Base-by-base conservation (phyloP, 306 rosid genomes). In the Quercus gilva region DNA sequence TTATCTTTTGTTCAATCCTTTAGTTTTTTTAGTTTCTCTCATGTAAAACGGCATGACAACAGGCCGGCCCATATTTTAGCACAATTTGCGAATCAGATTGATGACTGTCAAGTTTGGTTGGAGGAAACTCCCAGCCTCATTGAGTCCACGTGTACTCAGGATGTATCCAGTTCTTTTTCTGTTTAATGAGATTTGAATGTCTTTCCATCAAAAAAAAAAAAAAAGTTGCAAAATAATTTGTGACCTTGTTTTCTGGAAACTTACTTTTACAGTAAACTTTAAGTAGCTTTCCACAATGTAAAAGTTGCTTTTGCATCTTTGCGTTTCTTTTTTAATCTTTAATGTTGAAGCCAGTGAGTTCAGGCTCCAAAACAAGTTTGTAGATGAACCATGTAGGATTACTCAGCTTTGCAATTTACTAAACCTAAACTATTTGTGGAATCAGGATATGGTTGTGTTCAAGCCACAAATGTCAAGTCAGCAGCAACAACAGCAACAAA, bases 371-470 rank as follows among this genome's bases (percentile, higher is more conserved):
- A 69, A 67, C 57, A 71, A 76, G 69, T 55, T 15, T 81, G 35
- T 77, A 72, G 56, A 65, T 63, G 18, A 20, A 56, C 60, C 59
- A 81, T 73, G 71, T 25, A 68, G 59, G 59, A 35, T 78, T 69
- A 67, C 63, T 74, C 19, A 4, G 43, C 73, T 49, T 49, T 59
- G 28, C 21, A 76, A 80, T 77, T 78, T 55, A 79, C 69, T 31
- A 25, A 76, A 73, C 25, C 84, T 63, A 55, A 60, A 4, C 76
- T 73, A 85, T 78, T 55, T 84, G 56, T 83, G 73, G 76, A 55
- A 81, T 73, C 91, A 95, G 99, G 98, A 95, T 82, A 95, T 95
- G 99, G 94, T 92, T 61, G 94, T 95, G 69, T 92, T 92, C 81
- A 91, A 95, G 86, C 99, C 99, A 35, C 98, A 92, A 77, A 74